phyloP scores from a whole-genome alignment of 2,329 filamentous ascomycete species.

The Colletotrichum eleusines region DNA sequence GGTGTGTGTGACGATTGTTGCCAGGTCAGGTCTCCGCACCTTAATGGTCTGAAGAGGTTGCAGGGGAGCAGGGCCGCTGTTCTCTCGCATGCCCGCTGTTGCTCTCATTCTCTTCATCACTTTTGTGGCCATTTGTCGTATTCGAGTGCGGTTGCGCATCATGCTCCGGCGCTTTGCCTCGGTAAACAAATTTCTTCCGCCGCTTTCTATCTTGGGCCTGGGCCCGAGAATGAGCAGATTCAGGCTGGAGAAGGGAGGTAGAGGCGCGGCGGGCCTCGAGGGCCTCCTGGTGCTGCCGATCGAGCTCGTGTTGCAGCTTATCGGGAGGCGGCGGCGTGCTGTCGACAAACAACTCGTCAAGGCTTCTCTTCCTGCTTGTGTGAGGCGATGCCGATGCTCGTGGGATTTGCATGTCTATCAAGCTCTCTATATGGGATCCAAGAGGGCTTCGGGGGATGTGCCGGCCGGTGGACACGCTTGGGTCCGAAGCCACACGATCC shows the following conservation, averaged over 20 bases:
- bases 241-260: neutral
- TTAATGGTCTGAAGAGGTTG: constrained; percentile 15
- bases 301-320: constrained; percentile 34
- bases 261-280: neutral
- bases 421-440: constrained; percentile 21
- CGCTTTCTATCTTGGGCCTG: constrained; percentile 20
- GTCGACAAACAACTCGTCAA: constrained; percentile 30
- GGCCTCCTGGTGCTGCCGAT: constrained; percentile 35
- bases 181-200: constrained; percentile 17
- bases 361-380: constrained; percentile 21
- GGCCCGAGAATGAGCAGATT: neutral
- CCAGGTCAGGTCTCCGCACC: neutral
- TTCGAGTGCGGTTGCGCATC: neutral
- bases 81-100: neutral
- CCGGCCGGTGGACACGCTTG: constrained; percentile 11
- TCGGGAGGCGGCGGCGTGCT: constrained; percentile 32
- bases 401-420: constrained; percentile 35
- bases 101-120: neutral
- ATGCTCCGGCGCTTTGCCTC: constrained; percentile 14
- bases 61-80: neutral
- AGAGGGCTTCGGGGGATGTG: constrained; percentile 26
- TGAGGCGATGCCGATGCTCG: constrained; percentile 8
- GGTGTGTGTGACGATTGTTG: neutral
- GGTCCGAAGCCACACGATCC: constrained; percentile 17
- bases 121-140: neutral